phyloP scores from a whole-genome alignment of 2,329 filamentous ascomycete genomes.

The Talaromyces albobiverticillius region DNA sequence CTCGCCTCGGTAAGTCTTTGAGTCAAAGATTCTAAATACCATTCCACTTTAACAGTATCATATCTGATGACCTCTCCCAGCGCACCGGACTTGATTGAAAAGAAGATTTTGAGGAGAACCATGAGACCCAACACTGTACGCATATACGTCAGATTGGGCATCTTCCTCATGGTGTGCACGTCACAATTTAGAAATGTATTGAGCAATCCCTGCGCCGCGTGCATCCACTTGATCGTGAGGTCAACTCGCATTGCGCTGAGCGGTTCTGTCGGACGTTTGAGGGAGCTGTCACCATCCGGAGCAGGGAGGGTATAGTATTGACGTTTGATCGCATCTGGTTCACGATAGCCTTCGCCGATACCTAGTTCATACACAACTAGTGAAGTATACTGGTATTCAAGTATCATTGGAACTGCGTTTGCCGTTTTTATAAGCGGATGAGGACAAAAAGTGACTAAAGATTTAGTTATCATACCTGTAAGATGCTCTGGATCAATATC shows the following conservation, averaged over 20 bases:
- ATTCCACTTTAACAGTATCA: conserved; percentile 28
- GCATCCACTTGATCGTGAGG: conserved; percentile 37
- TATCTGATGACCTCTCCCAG: conserved; percentile 30
- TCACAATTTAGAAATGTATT: conserved; percentile 31
- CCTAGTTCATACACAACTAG: conserved; percentile 34
- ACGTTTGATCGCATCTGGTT: conserved; percentile 31
- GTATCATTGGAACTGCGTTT: conserved; percentile 25
- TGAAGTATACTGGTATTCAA: conserved; percentile 29
- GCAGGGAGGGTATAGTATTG: conserved; percentile 32
- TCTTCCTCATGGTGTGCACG: conserved; percentile 30
- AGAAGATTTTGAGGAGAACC: conserved; percentile 34
- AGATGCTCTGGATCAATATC: conserved; percentile 26
- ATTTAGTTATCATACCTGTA: conserved; percentile 22
- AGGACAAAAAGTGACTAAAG: background rate
- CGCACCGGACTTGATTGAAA: conserved; percentile 28
- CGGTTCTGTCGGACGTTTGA: conserved; percentile 13
- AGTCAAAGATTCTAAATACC: conserved; percentile 30
- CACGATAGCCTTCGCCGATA: conserved; percentile 34
- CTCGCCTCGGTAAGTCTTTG: conserved; percentile 32
- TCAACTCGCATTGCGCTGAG: conserved; percentile 35
- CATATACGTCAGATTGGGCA: conserved; percentile 34
- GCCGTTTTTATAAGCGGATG: background rate
- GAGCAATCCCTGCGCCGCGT: conserved; percentile 32
- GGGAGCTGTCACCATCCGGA: conserved; percentile 22
- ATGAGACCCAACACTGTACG: conserved; percentile 30